These are phyloP conservation scores for Cyamopsis tetragonoloba DNA, from an alignment of 306 rosid genomes.

Conservation along the genomic window DNA sequence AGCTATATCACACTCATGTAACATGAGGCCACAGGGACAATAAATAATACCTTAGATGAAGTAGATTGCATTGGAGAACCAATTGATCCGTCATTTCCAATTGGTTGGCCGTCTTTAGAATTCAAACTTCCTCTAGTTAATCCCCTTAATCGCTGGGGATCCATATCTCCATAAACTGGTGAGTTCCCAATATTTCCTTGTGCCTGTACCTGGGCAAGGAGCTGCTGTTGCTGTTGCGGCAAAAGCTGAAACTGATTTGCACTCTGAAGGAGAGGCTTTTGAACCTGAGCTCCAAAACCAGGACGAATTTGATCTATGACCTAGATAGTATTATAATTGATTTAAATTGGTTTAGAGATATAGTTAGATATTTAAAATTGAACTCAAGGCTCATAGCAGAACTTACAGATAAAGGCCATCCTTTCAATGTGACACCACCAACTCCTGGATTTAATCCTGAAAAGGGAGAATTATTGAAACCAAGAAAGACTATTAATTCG, in stretches of 20 bases:
- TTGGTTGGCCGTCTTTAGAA: slow-evolving; percentile 67
- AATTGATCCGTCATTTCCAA: slow-evolving; percentile 73
- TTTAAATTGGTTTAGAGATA: slow-evolving; percentile 25
- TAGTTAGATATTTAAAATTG: slow-evolving; percentile 8
- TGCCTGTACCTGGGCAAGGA: slow-evolving; percentile 82
- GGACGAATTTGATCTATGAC: slow-evolving; percentile 87
- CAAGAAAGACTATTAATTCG: background rate
- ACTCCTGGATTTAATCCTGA: slow-evolving; percentile 74
- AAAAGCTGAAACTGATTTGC: slow-evolving; percentile 81
- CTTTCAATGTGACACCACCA: slow-evolving; percentile 78
- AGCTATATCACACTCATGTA: slow-evolving; percentile 14
- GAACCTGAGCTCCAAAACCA: slow-evolving; percentile 79
- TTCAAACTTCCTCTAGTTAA: slow-evolving; percentile 63
- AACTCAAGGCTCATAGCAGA: slow-evolving; percentile 8
- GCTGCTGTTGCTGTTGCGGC: slow-evolving; percentile 75
- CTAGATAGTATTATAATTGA: slow-evolving; percentile 43
- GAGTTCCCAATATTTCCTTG: slow-evolving; percentile 69
- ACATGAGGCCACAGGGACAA: background rate
- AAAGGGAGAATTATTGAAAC: slow-evolving; percentile 26
- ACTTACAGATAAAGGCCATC: slow-evolving; percentile 97
- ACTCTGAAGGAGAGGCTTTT: slow-evolving; percentile 81
- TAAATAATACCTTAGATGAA: slow-evolving; percentile 61
- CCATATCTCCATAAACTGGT: slow-evolving; percentile 70
- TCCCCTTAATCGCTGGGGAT: slow-evolving; percentile 76
- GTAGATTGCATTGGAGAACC: slow-evolving; percentile 93